phyloP scores from a whole-genome alignment of 2,329 filamentous ascomycete species.

The Cryphonectria nitschkei region DNA sequence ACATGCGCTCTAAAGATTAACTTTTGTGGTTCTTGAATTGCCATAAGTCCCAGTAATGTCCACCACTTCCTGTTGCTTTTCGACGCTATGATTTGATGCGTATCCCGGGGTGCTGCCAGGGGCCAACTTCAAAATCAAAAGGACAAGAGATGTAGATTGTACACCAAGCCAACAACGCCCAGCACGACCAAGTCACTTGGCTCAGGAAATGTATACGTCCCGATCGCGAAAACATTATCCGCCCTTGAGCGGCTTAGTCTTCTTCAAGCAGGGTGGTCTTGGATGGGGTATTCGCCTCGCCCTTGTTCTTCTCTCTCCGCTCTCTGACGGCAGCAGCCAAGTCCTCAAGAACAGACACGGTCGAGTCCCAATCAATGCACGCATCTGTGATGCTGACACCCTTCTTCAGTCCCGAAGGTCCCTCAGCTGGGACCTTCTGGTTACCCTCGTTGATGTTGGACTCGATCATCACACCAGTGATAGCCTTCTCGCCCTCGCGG shows the following conservation, averaged over 20 bases:
- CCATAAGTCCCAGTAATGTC: not conserved
- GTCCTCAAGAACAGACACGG: slow-evolving; percentile 79
- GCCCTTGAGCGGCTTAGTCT: slow-evolving; percentile 42
- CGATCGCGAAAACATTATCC: not conserved
- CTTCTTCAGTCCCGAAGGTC: slow-evolving; percentile 76
- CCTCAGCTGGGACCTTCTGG: slow-evolving; percentile 86
- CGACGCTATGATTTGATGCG: not conserved
- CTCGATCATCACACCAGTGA: slow-evolving; percentile 98
- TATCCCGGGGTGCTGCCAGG: not conserved
- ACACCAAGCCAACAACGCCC: slow-evolving; percentile 1
- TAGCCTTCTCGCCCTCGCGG: slow-evolving; percentile 80
- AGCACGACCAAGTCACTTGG: not conserved
- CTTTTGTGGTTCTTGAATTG: not conserved
- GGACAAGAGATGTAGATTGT: not conserved
- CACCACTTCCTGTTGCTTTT: not conserved
- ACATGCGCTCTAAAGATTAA: not conserved
- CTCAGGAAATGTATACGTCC: not conserved
- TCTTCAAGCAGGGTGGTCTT: slow-evolving; percentile 56
- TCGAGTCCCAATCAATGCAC: slow-evolving; percentile 92
- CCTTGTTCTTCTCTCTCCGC: slow-evolving; percentile 62
- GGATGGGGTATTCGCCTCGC: slow-evolving; percentile 38
- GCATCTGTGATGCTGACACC: slow-evolving; percentile 95
- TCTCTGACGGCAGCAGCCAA: slow-evolving; percentile 82
- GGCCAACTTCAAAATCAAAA: too few relatives aligned
- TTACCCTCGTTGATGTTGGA: slow-evolving; percentile 92